Evolutionary conservation across 139 green algal genomes (phyloP), one percentile per base, ranked within the genome.

Genomic region (Coccomyxa sp.): DNA sequence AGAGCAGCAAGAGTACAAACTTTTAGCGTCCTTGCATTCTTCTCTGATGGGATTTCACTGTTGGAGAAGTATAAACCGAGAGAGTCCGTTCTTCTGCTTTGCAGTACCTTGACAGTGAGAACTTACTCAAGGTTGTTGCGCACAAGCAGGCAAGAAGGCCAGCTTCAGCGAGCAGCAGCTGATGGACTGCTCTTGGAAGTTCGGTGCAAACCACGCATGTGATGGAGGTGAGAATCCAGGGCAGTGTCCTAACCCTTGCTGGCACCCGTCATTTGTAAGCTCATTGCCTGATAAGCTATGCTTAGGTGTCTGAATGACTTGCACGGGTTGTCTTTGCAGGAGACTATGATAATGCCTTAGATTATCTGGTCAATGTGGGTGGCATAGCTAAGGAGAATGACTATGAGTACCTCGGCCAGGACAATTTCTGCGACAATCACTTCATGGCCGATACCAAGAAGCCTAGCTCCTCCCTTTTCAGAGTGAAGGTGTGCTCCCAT

Each of bases 101-200:
- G 38, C 38, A 51, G 7, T 51, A 51, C 38, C 7, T 7, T 7
- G n/a, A n/a, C n/a, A n/a, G n/a, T n/a, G n/a, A n/a, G n/a, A 68
- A 71, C 10, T 9, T 71, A 25, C 10, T 71, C 1, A 71, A 21
- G 7, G 16, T 10, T 68, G 77, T 67, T 45, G 18, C 13, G 23
- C 0, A 25, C 31, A 12, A 38, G 76, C 80, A 87, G 84, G 84
- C 28, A 82, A 93, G 82, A 67, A 88, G 30, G 82, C 85, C 25
- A 82, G 31, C 60, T 88, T 96, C 21, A 91, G 85, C 13, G 93
- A 95, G 85, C 93, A 96, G 87, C 90, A 95, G 85, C 76, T 96
- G 13, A 89, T 96, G 76, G 92, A 96, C 87, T 96, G 93, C 77
- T 82, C 80, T 75, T 92, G 89, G 89, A 84, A 81, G 63, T 85